These are phyloP conservation scores for Cafeteria roenbergensis DNA, from an alignment of 108 stramenopile species.

Conservation along the genomic window DNA sequence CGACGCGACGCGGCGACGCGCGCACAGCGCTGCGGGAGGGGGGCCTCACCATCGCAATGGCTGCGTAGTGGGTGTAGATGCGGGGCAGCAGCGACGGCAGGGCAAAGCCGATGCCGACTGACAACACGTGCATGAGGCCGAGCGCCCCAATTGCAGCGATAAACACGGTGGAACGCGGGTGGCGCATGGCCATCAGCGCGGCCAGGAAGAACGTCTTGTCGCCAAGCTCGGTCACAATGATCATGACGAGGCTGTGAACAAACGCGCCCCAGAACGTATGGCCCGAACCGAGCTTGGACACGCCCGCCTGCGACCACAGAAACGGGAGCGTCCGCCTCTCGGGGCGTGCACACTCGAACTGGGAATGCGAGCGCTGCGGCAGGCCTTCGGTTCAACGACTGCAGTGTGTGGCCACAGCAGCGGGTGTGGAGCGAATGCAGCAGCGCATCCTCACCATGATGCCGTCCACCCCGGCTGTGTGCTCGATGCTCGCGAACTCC, in stretches of 20 bases:
- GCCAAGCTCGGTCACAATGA: constrained; percentile 95
- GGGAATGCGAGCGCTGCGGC: background rate
- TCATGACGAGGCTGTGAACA: constrained; percentile 36
- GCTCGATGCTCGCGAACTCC: background rate
- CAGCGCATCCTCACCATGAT: background rate
- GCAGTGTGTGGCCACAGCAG: background rate
- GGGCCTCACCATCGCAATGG: too few species aligned
- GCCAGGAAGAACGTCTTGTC: constrained; percentile 99
- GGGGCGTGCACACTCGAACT: background rate
- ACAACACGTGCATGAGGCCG: constrained; percentile 82
- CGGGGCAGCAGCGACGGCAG: constrained; percentile 69
- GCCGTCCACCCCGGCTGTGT: background rate
- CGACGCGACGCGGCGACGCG: background rate
- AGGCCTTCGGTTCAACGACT: background rate
- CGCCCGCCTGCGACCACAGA: background rate
- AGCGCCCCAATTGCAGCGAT: constrained; percentile 71
- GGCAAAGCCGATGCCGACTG: constrained; percentile 73
- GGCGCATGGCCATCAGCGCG: constrained; percentile 83
- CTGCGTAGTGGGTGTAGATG: constrained; percentile 81
- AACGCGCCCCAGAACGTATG: background rate
- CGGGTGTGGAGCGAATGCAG: background rate
- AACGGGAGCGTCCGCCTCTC: background rate
- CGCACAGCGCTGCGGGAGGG: background rate
- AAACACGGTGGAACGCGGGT: constrained; percentile 76
- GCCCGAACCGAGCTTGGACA: background rate